Evolutionary conservation across 441 rosid species (phyloP).

Genomic region (Syzygium syzygioides): DNA sequence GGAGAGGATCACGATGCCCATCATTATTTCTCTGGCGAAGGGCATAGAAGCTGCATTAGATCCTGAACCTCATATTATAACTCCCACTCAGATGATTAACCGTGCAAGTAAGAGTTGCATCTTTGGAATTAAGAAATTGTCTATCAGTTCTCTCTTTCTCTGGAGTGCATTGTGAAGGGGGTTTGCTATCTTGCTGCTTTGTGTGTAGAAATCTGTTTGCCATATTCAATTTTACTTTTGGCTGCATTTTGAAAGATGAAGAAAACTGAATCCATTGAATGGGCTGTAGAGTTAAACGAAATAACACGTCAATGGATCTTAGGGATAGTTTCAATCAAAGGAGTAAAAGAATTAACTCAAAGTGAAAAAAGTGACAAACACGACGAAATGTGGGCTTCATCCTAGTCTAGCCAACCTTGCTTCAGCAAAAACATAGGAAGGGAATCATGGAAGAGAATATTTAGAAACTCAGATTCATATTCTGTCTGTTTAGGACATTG

Average conservation of each 20-base stretch:
- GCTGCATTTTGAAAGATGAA: not conserved
- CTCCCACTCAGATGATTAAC: constrained; percentile 91
- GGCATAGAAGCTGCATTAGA: constrained; percentile 87
- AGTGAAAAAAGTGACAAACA: too few relatives aligned
- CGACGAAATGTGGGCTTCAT: not conserved
- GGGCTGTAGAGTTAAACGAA: too few relatives aligned
- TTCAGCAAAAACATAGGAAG: not conserved
- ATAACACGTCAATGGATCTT: too few relatives aligned
- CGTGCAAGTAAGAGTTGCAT: constrained; percentile 65
- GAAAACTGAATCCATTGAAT: too few relatives aligned
- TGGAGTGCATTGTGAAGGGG: not conserved
- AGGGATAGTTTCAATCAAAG: too few relatives aligned
- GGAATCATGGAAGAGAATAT: not conserved
- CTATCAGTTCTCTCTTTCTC: not conserved
- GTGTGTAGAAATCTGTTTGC: not conserved
- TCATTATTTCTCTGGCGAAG: constrained; percentile 82
- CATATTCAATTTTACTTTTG: not conserved
- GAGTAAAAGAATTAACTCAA: too few relatives aligned
- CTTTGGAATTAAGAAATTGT: constrained; percentile 2
- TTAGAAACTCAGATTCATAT: not conserved
- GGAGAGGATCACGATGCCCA: constrained; percentile 71
- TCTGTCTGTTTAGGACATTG: not conserved
- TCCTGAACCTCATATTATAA: constrained; percentile 77
- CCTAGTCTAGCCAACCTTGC: not conserved
- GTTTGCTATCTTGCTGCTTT: not conserved